Base-by-base conservation (phyloP, 2,329 filamentous ascomycete genomes). In the Pleochaeta shiraiana region DNA sequence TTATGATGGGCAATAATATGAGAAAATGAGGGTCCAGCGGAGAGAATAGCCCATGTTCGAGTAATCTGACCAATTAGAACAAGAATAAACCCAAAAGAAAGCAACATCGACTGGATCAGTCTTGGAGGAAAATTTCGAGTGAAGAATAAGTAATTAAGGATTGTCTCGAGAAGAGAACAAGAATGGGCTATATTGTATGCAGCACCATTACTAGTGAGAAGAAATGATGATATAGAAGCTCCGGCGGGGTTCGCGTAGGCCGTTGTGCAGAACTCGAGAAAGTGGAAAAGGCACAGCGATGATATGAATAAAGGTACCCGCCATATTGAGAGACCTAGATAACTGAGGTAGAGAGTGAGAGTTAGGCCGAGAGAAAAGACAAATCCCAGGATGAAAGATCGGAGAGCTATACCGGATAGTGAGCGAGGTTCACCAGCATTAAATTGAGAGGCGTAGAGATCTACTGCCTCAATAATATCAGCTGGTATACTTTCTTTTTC, bases 201-300 rank as follows among this genome's bases (percentile, higher is more conserved):
- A 53, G 81, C 82, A 74, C 93, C 93, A 74, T 98, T 98, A 62
- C 83, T 83, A 43, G 84, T 86, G 39, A 97, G 79, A 16, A 98
- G 82, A 74, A 95, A 98, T 39, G 88, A 87, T 64, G 82, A 81
- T 24, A 91, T 78, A 28, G 79, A 81, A 24, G 88, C 89, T 63
- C 83, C 79, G 19, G 80, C 79, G 0, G 88, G 89, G 75, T 97
- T 97, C 76, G 87, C 88, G 64, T 80, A 78, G 9, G 92, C 91
- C 0, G 92, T 96, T 34, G 85, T 89, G 79, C 85, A 95, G 78
- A 91, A 98, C 76, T 98, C 93, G 74, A 97, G 84, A 76, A 95
- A 97, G 78, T 98, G 93, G 76, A 97, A 97, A 33, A 86, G 70
- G 30, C 85, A 81, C 60, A 97, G 84, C 16, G 83, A 77, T 63